Evolutionary conservation across 768 basidiomycete genomes (phyloP).

Genomic region (Serendipita vermifera): DNA sequence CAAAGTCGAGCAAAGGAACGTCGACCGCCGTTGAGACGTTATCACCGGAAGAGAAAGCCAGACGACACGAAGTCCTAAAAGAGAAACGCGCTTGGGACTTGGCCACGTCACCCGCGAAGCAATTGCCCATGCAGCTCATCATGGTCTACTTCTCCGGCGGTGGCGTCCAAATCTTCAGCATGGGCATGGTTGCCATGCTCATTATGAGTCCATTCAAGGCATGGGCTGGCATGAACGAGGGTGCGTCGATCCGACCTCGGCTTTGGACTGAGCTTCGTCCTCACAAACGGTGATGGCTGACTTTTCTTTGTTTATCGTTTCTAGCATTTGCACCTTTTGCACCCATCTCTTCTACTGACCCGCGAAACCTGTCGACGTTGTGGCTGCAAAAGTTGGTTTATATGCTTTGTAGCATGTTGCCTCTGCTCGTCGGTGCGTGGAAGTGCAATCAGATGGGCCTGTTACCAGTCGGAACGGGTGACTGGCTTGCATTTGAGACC

Average conservation of each 20-base stretch:
- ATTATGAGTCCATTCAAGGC: slow-evolving; percentile 79
- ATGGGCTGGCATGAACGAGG: slow-evolving; percentile 58
- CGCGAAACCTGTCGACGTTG: slow-evolving; percentile 39
- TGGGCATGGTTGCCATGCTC: slow-evolving; percentile 92
- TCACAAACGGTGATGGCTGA: not conserved
- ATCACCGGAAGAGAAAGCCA: slow-evolving; percentile 19
- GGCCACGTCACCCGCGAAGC: slow-evolving; percentile 73
- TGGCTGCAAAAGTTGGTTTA: slow-evolving; percentile 58
- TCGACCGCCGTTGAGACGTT: not conserved
- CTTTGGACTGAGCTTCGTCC: no score
- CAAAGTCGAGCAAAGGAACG: not conserved
- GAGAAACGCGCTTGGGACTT: slow-evolving; percentile 76
- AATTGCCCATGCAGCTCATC: slow-evolving; percentile 91
- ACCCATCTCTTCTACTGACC: slow-evolving; percentile 30
- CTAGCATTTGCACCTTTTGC: slow-evolving; percentile 62
- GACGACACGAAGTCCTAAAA: slow-evolving; percentile 54
- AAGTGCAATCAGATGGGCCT: slow-evolving; percentile 91
- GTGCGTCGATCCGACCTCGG: slow-evolving; percentile 31
- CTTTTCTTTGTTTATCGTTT: not conserved
- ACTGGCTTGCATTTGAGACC: slow-evolving; percentile 91
- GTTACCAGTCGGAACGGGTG: slow-evolving; percentile 78
- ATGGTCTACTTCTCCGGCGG: slow-evolving; percentile 99
- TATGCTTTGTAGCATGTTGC: slow-evolving; percentile 58
- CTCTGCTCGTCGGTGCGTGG: slow-evolving; percentile 76
- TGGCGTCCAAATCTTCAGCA: slow-evolving; percentile 91